These are phyloP conservation scores for Candolleomyces efflorescens DNA, from an alignment of 768 basidiomycete genomes.

Conservation along the genomic window DNA sequence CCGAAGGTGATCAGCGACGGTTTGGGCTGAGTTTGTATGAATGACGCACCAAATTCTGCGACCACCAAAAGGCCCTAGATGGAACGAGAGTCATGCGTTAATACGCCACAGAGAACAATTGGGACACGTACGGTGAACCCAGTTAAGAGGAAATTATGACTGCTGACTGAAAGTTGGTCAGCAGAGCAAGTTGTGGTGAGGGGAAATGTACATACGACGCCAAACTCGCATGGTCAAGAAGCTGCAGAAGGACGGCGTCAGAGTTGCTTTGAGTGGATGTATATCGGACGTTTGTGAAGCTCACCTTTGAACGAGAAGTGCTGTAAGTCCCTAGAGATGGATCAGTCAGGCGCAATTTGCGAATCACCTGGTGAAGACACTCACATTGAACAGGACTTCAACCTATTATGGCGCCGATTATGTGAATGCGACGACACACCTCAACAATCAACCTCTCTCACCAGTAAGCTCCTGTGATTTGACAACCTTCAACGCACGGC, in stretches of 20 bases:
- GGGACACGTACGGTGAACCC: slow-evolving; percentile 26
- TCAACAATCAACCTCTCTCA: neutral
- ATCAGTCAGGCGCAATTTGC: neutral
- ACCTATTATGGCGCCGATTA: slow-evolving; percentile 33
- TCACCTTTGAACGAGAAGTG: slow-evolving; percentile 45
- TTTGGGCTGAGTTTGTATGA: neutral
- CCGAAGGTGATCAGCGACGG: neutral
- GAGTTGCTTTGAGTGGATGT: neutral
- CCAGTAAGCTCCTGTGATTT: neutral
- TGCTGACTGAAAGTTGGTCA: slow-evolving; percentile 35
- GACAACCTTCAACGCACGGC: neutral
- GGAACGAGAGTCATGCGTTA: no score
- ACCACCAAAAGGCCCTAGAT: slow-evolving; percentile 27
- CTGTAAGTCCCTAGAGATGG: slow-evolving; percentile 35
- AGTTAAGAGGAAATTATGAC: slow-evolving; percentile 30
- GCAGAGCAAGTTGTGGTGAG: neutral
- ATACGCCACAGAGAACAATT: neutral
- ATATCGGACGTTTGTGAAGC: neutral
- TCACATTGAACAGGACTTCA: slow-evolving; percentile 47
- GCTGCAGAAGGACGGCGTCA: slow-evolving; percentile 15
- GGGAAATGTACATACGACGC: slow-evolving; percentile 28
- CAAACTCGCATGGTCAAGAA: slow-evolving; percentile 45
- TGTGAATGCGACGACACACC: slow-evolving; percentile 26
- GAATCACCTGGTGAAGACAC: slow-evolving; percentile 2
- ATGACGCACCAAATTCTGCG: slow-evolving; percentile 35